These are phyloP conservation scores for Penicillium alfredii DNA, from an alignment of 495 filamentous ascomycete genomes.

Conservation along the genomic window DNA sequence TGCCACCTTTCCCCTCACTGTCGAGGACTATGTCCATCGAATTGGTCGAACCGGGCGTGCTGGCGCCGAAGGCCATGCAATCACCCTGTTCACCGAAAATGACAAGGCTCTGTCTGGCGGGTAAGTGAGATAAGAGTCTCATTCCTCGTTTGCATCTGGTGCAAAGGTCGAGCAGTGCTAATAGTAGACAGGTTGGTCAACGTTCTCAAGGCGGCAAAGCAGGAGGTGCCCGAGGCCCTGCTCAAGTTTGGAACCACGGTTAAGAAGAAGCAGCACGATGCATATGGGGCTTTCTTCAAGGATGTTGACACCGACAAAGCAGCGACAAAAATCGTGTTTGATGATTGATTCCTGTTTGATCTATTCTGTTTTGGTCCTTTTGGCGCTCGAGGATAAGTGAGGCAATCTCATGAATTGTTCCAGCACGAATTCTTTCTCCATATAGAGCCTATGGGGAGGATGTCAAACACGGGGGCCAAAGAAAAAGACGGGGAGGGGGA, in stretches of 20 bases:
- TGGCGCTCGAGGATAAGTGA: slow-evolving; percentile 16
- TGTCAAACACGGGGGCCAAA: slow-evolving; percentile 1
- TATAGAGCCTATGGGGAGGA: slow-evolving; percentile 43
- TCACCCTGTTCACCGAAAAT: slow-evolving; percentile 88
- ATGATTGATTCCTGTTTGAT: slow-evolving; percentile 46
- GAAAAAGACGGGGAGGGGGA: background rate
- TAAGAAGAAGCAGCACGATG: slow-evolving; percentile 93
- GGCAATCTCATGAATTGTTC: slow-evolving; percentile 41
- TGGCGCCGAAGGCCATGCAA: slow-evolving; percentile 75
- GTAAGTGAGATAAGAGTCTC: slow-evolving; percentile 62
- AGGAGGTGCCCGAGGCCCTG: slow-evolving; percentile 79
- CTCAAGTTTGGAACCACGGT: slow-evolving; percentile 96
- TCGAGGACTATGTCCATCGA: slow-evolving; percentile 94
- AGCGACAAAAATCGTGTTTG: slow-evolving; percentile 90
- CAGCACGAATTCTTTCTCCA: slow-evolving; percentile 54
- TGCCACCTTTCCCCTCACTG: slow-evolving; percentile 59
- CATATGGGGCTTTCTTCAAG: slow-evolving; percentile 90
- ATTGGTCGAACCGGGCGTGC: slow-evolving; percentile 88
- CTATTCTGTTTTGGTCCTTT: slow-evolving; percentile 19
- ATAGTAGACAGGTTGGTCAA: slow-evolving; percentile 63
- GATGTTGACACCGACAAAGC: slow-evolving; percentile 69
- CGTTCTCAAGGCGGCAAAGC: slow-evolving; percentile 81
- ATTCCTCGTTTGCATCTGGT: slow-evolving; percentile 5
- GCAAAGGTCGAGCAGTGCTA: slow-evolving; percentile 13
- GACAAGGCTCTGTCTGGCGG: slow-evolving; percentile 85